These are phyloP conservation scores for Carex parvula DNA, from an alignment of 176 grass and related monocot genomes.

Conservation along the genomic window DNA sequence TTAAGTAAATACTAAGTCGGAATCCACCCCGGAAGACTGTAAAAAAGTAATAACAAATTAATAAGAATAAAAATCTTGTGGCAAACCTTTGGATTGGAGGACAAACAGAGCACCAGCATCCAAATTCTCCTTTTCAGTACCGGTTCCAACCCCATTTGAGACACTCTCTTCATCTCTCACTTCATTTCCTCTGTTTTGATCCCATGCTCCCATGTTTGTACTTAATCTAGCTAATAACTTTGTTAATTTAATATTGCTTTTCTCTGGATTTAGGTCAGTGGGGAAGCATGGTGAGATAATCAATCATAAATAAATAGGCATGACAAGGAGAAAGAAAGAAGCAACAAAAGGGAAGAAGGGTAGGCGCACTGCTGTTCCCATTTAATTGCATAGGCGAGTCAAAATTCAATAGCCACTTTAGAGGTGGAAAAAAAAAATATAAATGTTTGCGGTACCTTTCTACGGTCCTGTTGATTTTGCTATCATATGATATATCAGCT, in stretches of 20 bases:
- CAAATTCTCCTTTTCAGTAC: constrained; percentile 44
- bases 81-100: constrained; percentile 73
- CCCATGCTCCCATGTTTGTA: constrained; percentile 21
- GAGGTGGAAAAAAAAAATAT: not conserved
- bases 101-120: constrained; percentile 94
- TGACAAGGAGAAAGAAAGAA: not conserved
- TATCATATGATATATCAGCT: too few species aligned
- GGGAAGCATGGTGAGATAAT: not conserved
- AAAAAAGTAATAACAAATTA: not conserved
- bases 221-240: not conserved
- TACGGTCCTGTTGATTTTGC: too few species aligned
- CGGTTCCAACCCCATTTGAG: constrained; percentile 35
- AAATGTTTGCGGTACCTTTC: too few species aligned
- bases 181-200: constrained; percentile 35
- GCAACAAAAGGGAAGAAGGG: not conserved
- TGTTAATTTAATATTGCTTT: too few species aligned
- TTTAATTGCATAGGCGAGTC: not conserved
- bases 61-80: not conserved
- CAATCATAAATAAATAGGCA: not conserved
- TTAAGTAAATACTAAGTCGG: not conserved
- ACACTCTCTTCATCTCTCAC: constrained; percentile 48
- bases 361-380: not conserved
- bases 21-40: too few species aligned
- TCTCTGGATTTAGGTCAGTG: not conserved
- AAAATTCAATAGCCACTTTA: not conserved